These are phyloP conservation scores for Colletotrichum sansevieriae DNA, from an alignment of 2,329 filamentous ascomycete genomes.

Conservation along the genomic window DNA sequence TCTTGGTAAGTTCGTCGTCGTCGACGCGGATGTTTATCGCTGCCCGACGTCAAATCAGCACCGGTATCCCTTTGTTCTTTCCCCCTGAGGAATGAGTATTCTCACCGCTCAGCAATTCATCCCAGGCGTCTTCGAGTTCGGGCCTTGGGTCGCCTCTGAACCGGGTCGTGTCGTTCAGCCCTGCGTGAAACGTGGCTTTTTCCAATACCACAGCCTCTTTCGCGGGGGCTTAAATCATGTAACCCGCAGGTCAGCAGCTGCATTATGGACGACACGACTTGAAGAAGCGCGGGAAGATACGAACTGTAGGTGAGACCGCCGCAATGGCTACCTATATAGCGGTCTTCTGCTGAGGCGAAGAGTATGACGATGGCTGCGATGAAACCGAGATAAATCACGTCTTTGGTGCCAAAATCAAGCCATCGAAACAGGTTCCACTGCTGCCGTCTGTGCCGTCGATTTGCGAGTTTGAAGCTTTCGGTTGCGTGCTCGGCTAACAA, in stretches of 20 bases:
- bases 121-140: slow-evolving; percentile 19
- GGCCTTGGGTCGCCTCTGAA: slow-evolving; percentile 16
- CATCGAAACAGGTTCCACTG: not conserved
- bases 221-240: not conserved
- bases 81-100: not conserved
- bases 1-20: not conserved
- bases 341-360: not conserved
- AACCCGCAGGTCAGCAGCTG: no score
- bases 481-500: not conserved
- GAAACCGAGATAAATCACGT: not conserved
- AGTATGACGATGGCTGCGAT: not conserved
- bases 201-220: slow-evolving; percentile 14
- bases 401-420: slow-evolving; percentile 9
- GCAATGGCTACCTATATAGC: not conserved
- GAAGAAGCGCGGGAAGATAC: not conserved
- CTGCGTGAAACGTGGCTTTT: slow-evolving; percentile 6
- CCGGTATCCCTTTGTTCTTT: not conserved
- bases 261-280: not conserved
- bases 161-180: slow-evolving; percentile 11
- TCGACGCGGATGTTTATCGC: slow-evolving; percentile 23
- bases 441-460: not conserved
- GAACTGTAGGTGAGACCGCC: not conserved
- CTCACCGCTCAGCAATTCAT: slow-evolving; percentile 11
- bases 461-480: not conserved
- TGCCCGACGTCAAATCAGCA: not conserved